phyloP scores from a whole-genome alignment of 2,329 filamentous ascomycete species.

The Arthrobotrys sinensis region DNA sequence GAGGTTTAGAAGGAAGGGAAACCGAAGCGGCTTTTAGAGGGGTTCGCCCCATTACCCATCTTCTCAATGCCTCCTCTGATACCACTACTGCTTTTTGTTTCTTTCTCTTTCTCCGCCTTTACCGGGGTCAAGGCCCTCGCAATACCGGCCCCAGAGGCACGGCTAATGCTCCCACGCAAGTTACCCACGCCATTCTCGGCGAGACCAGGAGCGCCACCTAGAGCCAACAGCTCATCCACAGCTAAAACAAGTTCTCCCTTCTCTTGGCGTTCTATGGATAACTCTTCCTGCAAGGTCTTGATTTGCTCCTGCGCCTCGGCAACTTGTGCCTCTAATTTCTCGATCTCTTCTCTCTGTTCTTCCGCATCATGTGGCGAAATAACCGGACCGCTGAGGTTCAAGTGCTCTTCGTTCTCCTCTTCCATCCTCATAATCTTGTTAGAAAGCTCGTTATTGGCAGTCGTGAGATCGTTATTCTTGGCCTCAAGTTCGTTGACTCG shows the following conservation, averaged over 20 bases:
- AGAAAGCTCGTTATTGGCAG: constrained; percentile 56
- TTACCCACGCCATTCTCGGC: constrained; percentile 68
- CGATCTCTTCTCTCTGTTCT: constrained; percentile 80
- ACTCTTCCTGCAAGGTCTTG: constrained; percentile 79
- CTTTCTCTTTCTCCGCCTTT: constrained; percentile 56
- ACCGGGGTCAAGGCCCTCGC: constrained; percentile 62
- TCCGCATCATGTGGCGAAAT: constrained; percentile 72
- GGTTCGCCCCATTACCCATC: constrained; percentile 62
- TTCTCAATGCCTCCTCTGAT: constrained; percentile 63
- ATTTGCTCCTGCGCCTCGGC: constrained; percentile 72
- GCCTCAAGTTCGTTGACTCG: constrained; percentile 83
- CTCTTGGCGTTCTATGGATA: constrained; percentile 83
- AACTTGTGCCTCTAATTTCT: constrained; percentile 72
- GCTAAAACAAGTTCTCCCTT: constrained; percentile 86
- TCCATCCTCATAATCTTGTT: constrained; percentile 58
- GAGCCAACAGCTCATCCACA: constrained; percentile 86
- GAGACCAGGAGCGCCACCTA: constrained; percentile 71
- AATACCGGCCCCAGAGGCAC: constrained; percentile 65
- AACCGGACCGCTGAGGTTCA: constrained; percentile 54
- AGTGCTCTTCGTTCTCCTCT: constrained; percentile 57
- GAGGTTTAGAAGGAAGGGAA: constrained; percentile 31
- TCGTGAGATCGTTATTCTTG: constrained; percentile 56
- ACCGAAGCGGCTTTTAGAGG: constrained; percentile 50
- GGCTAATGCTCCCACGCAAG: constrained; percentile 65
- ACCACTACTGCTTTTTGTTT: constrained; percentile 58